Conservation (phyloP, 306 rosid species). For the Delonix regia region DNA sequence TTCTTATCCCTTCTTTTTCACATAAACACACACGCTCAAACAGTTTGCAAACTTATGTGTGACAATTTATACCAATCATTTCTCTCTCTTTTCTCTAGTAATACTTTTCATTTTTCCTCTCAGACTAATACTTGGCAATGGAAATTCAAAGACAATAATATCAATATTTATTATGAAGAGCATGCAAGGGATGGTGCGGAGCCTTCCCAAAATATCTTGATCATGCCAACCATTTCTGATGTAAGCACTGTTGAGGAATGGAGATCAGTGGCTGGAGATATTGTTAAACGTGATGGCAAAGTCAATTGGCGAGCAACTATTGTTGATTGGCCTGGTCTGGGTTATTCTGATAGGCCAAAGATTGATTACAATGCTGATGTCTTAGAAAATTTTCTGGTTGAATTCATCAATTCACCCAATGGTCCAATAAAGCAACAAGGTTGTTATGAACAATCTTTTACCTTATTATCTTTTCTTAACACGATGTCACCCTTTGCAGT, state of each 20-base stretch:
- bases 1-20: not conserved
- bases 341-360: conserved; percentile 90
- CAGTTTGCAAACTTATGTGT: not conserved
- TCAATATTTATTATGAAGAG: conserved; percentile 88
- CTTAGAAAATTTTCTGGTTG: conserved; percentile 81
- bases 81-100: conserved; percentile 19
- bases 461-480: not conserved
- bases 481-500: not conserved
- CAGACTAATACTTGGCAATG: conserved; percentile 91
- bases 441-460: conserved; percentile 34
- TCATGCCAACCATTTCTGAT: conserved; percentile 95
- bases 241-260: conserved; percentile 98
- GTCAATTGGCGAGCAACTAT: conserved; percentile 80
- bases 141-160: conserved; percentile 69
- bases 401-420: conserved; percentile 75
- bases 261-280: conserved; percentile 79
- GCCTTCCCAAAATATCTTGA: conserved; percentile 69
- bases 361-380: conserved; percentile 85
- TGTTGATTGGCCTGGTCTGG: conserved; percentile 98
- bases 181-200: conserved; percentile 61
- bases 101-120: conserved; percentile 28
- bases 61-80: conserved; percentile 3
- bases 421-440: conserved; percentile 76
- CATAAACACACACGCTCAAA: too few relatives aligned
- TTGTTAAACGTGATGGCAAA: conserved; percentile 64